Conservation (phyloP, 805 yeast species). For the Danielozyma ontarioensis region DNA sequence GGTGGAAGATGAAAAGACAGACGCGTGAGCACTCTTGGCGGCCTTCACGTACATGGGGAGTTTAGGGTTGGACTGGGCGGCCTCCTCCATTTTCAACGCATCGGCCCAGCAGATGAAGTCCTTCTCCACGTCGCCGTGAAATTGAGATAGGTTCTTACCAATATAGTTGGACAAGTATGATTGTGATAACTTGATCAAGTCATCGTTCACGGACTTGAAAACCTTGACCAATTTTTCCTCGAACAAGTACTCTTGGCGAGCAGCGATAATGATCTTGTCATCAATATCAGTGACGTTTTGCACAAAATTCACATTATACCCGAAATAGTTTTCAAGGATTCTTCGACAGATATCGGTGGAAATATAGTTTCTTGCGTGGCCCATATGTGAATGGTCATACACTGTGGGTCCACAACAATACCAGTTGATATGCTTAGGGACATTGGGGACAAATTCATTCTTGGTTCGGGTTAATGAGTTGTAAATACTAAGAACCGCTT, state of each 20-base stretch:
- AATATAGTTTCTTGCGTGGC: constrained; percentile 96
- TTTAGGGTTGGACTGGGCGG: constrained; percentile 66
- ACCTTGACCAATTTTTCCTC: constrained; percentile 44
- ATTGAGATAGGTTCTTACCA: constrained; percentile 48
- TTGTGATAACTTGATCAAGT: constrained; percentile 34
- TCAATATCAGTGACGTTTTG: constrained; percentile 99
- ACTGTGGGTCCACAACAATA: constrained; percentile 99
- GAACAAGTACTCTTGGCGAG: constrained; percentile 82
- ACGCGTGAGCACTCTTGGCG: constrained; percentile 44
- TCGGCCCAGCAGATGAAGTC: constrained; percentile 50
- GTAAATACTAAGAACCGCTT: constrained; percentile 52
- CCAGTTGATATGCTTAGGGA: constrained; percentile 74
- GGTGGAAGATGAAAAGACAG: constrained; percentile 26
- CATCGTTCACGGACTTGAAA: constrained; percentile 23
- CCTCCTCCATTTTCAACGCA: constrained; percentile 43
- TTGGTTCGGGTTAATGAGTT: constrained; percentile 82
- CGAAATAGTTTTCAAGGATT: constrained; percentile 83
- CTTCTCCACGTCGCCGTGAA: constrained; percentile 14
- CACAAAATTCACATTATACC: constrained; percentile 80
- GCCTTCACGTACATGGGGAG: constrained; percentile 80
- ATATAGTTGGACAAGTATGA: constrained; percentile 47
- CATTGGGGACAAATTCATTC: constrained; percentile 68
- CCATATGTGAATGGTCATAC: constrained; percentile 95
- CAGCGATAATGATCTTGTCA: constrained; percentile 92
- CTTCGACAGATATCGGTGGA: constrained; percentile 91